These are phyloP conservation scores for Globisporangium paroecandrum DNA, from an alignment of 352 stramenopile genomes.

Conservation along the genomic window DNA sequence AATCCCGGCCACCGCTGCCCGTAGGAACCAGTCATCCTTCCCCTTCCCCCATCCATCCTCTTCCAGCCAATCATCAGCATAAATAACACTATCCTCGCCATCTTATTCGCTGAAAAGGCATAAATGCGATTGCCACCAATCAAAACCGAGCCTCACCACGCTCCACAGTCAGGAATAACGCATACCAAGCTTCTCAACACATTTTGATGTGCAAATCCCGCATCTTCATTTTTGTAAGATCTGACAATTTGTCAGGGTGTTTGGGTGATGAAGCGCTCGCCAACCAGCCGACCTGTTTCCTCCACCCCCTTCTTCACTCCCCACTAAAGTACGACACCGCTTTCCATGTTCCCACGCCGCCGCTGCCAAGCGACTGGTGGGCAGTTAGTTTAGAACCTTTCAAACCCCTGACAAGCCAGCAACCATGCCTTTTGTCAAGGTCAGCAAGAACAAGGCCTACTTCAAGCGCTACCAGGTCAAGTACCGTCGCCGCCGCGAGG, in stretches of 20 bases:
- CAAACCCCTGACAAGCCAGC: slow-evolving; percentile 27
- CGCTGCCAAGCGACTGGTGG: background rate
- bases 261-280: slow-evolving; percentile 6
- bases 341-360: background rate
- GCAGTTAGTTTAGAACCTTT: slow-evolving; percentile 66
- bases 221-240: background rate
- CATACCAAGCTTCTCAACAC: background rate
- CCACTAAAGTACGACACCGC: background rate
- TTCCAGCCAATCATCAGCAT: slow-evolving; percentile 38
- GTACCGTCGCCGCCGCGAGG: slow-evolving; percentile 96
- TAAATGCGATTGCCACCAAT: slow-evolving; percentile 8
- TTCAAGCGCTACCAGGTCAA: slow-evolving; percentile 99
- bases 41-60: slow-evolving; percentile 21
- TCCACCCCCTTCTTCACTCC: background rate
- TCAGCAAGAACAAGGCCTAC: slow-evolving; percentile 99
- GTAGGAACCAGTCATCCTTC: slow-evolving; percentile 79
- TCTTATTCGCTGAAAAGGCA: slow-evolving; percentile 37
- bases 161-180: background rate
- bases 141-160: background rate
- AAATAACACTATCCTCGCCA: accelerated
- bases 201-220: background rate
- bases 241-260: background rate
- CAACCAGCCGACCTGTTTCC: background rate
- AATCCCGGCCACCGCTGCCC: slow-evolving; percentile 27
- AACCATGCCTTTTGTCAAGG: slow-evolving; percentile 96